These are phyloP conservation scores for Suillus alpinus DNA, from an alignment of 768 basidiomycete genomes.

Conservation along the genomic window DNA sequence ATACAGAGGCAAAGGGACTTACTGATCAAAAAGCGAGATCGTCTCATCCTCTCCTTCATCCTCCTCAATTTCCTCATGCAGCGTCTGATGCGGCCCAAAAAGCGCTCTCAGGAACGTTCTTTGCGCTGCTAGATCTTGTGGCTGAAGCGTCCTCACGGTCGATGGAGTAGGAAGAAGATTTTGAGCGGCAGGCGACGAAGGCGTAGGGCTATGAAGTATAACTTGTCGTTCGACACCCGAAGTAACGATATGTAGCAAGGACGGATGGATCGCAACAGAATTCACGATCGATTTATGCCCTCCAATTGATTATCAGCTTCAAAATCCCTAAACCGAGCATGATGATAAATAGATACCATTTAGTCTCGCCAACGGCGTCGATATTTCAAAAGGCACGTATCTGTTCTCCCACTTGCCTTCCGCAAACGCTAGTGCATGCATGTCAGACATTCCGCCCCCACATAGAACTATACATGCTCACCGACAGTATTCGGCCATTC, in stretches of 20 bases:
- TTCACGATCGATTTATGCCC: constrained; percentile 82
- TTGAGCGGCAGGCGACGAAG: constrained; percentile 47
- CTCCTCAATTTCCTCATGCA: constrained; percentile 27
- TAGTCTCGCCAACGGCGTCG: constrained; percentile 58
- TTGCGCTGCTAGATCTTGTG: constrained; percentile 33
- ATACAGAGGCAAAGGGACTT: constrained; percentile 22
- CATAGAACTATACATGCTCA: constrained; percentile 34
- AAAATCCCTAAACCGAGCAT: neutral
- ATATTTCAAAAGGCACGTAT: constrained; percentile 60
- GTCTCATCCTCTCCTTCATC: constrained; percentile 46
- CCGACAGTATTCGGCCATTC: constrained; percentile 29
- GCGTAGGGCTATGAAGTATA: constrained; percentile 64
- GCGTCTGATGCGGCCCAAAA: constrained; percentile 23
- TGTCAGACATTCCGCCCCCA: constrained; percentile 5
- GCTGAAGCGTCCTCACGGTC: constrained; percentile 45
- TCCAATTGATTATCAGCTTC: constrained; percentile 17
- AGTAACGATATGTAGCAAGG: constrained; percentile 62
- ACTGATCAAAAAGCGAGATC: constrained; percentile 75
- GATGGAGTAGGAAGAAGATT: constrained; percentile 45
- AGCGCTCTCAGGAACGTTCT: constrained; percentile 37
- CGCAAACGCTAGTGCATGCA: constrained; percentile 42
- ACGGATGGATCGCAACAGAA: constrained; percentile 68
- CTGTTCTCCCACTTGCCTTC: constrained; percentile 37
- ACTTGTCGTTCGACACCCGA: constrained; percentile 73
- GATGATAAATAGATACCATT: constrained; percentile 39